Percentiles rank a stretch among this genome's conserved stretches.
Conservation (phyloP, 2,329 filamentous ascomycete species). For the Pseudocercospora eumusae region DNA sequence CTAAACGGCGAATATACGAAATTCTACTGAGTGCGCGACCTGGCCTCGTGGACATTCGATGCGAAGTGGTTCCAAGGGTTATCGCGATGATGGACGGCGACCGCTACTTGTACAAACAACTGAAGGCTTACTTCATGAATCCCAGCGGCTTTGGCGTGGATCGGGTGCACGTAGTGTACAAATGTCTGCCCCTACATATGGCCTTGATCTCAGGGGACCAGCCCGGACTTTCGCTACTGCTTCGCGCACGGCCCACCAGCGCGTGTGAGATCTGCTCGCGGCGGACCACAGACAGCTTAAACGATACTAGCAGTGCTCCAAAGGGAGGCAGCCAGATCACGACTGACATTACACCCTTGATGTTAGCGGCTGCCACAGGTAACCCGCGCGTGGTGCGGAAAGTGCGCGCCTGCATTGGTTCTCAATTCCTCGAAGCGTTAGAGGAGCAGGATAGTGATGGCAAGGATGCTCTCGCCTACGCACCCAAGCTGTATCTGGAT, state of each 20-base stretch:
- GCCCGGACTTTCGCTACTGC: not conserved
- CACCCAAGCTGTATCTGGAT: not conserved
- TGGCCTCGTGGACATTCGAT: not conserved
- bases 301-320: not conserved
- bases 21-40: not conserved
- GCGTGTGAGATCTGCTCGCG: not conserved
- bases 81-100: not conserved
- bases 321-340: not conserved
- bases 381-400: not conserved
- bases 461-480: not conserved
- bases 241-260: not conserved
- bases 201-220: not conserved
- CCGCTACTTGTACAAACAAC: not conserved
- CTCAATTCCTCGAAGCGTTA: not conserved
- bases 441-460: not conserved
- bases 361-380: not conserved
- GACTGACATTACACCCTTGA: not conserved
- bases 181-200: not conserved
- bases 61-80: not conserved
- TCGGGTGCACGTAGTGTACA: not conserved
- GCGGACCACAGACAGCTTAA: not conserved
- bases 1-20: not conserved
- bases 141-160: not conserved
- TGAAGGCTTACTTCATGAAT: not conserved
- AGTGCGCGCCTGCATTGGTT: not conserved